These are phyloP conservation scores for Dichotomopilus funicola DNA, from an alignment of 2,329 filamentous ascomycete genomes.

Conservation along the genomic window DNA sequence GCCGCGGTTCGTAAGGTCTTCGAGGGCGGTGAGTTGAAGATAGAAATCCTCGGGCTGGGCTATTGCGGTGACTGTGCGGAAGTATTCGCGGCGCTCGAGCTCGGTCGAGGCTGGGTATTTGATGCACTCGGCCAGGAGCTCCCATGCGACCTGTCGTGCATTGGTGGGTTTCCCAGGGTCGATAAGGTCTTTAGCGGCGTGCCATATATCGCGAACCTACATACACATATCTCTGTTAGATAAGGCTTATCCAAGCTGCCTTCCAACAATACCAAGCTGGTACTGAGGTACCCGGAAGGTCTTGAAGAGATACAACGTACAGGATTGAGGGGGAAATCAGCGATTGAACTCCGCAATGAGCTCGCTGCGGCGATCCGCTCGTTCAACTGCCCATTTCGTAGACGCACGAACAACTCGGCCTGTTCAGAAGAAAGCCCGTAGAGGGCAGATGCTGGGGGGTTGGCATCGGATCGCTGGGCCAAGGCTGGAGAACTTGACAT, in stretches of 20 bases:
- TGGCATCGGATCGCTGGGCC: slow-evolving; percentile 42
- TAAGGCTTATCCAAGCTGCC: slow-evolving; percentile 5
- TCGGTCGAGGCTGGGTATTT: slow-evolving; percentile 57
- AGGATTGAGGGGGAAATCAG: slow-evolving; percentile 53
- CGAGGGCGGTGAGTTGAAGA: slow-evolving; percentile 56
- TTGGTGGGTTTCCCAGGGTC: slow-evolving; percentile 47
- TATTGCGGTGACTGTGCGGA: slow-evolving; percentile 52
- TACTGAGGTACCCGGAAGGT: too few relatives aligned
- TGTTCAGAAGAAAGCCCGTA: slow-evolving; percentile 46
- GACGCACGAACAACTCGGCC: slow-evolving; percentile 46
- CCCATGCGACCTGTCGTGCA: slow-evolving; percentile 56
- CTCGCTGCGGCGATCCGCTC: slow-evolving; percentile 53
- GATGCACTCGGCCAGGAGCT: slow-evolving; percentile 58
- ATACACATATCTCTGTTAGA: not conserved
- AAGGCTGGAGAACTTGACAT: slow-evolving; percentile 29
- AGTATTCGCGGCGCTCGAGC: slow-evolving; percentile 60
- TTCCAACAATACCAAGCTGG: not conserved
- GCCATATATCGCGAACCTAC: slow-evolving; percentile 54
- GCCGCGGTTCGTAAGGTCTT: slow-evolving; percentile 55
- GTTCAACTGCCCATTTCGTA: slow-evolving; percentile 45
- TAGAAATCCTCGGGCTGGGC: slow-evolving; percentile 58
- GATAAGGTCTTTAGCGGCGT: slow-evolving; percentile 59
- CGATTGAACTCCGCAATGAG: slow-evolving; percentile 49
- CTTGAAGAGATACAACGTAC: slow-evolving; percentile 22
- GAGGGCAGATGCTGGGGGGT: slow-evolving; percentile 30